Percentiles rank a stretch among this genome's conserved stretches.
These are phyloP conservation scores for Nakazawaea anatomiae DNA, from an alignment of 805 yeast species.

Conservation along the genomic window DNA sequence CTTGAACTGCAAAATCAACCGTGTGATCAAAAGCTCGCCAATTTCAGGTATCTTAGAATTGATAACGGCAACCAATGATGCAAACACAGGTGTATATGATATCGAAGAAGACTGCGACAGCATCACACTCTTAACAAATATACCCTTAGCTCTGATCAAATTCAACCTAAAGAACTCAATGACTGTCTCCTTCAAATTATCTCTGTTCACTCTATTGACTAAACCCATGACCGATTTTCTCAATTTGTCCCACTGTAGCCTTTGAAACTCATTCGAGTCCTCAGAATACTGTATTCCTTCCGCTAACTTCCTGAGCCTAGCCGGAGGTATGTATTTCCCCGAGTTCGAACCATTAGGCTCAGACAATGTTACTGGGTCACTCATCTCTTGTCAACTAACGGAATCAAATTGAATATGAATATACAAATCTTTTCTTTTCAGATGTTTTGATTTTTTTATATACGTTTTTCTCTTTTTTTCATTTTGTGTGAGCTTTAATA, in stretches of 20 bases:
- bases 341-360: conserved; percentile 20
- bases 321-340: conserved; percentile 45
- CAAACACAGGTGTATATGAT: conserved; percentile 41
- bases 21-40: conserved; percentile 49
- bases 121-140: conserved; percentile 53
- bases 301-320: conserved; percentile 37
- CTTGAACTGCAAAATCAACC: conserved; percentile 56
- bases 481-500: too few relatives aligned
- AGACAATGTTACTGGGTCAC: background rate
- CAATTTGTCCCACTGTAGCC: conserved; percentile 50
- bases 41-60: conserved; percentile 65
- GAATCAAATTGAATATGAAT: background rate
- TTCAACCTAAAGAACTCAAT: conserved; percentile 51
- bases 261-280: conserved; percentile 37
- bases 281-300: conserved; percentile 14
- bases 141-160: conserved; percentile 54
- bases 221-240: conserved; percentile 40
- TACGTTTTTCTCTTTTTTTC: background rate
- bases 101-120: conserved; percentile 40
- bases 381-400: background rate
- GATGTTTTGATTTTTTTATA: too few relatives aligned
- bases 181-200: conserved; percentile 43
- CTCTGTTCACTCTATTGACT: conserved; percentile 37
- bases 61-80: conserved; percentile 52
- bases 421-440: too few relatives aligned